Evolutionary conservation across 1,284 basidiomycete species (phyloP).

Genomic region (Austroboletus rostrupii): DNA sequence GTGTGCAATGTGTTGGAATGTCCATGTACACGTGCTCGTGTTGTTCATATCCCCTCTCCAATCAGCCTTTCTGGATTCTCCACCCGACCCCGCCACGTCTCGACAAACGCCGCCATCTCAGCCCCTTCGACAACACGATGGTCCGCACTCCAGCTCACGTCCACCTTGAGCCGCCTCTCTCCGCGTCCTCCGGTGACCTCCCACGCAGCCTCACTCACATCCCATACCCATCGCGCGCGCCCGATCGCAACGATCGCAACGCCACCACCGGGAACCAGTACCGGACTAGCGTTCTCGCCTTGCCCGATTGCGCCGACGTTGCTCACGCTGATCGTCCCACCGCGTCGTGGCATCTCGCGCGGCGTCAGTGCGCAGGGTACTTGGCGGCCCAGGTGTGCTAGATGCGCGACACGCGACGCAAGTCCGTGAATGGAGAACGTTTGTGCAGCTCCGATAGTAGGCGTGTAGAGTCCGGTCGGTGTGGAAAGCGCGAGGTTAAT

Average conservation of each 20-base stretch:
- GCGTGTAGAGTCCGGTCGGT: constrained; percentile 84
- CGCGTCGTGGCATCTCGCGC: constrained; percentile 61
- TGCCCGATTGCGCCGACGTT: constrained; percentile 82
- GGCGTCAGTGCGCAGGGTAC: constrained; percentile 60
- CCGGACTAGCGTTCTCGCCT: constrained; percentile 69
- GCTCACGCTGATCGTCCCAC: constrained; percentile 82
- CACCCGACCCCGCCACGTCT: constrained; percentile 83
- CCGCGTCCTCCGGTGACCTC: constrained; percentile 31
- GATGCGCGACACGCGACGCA: constrained; percentile 56
- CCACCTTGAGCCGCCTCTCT: constrained; percentile 65
- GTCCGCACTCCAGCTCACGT: constrained; percentile 86
- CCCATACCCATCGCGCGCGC: constrained; percentile 78
- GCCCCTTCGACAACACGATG: constrained; percentile 92
- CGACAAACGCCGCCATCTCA: constrained; percentile 87
- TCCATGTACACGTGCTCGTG: too few species aligned
- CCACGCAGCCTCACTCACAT: constrained; percentile 44
- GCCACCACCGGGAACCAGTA: constrained; percentile 85
- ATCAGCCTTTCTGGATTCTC: constrained; percentile 77
- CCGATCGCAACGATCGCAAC: constrained; percentile 91
- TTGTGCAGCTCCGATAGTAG: constrained; percentile 68
- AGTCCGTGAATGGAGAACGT: constrained; percentile 61
- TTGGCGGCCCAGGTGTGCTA: constrained; percentile 64
- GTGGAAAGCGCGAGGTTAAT: constrained; percentile 77
- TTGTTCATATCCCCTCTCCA: constrained; percentile 51
- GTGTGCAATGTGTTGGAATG: too few species aligned